Base-by-base conservation (phyloP, 495 filamentous ascomycete species). In the Penicillium longicatenatum region DNA sequence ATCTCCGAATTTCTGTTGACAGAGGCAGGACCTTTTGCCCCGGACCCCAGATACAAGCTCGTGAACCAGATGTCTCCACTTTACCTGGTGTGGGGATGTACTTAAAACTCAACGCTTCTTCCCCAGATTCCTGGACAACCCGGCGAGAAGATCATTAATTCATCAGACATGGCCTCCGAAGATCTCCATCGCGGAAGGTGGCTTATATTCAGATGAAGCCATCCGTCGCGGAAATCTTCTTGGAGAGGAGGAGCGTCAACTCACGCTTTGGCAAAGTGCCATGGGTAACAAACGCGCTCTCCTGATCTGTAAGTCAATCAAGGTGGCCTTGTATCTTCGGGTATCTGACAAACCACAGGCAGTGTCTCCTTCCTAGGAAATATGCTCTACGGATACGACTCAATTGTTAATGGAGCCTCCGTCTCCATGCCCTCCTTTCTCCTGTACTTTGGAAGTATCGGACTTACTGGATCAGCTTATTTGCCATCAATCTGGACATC, bases 401-500 rank as follows among this genome's bases (percentile, higher is more conserved):
- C 12, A 5, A 21, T 44, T 6, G 42, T 10, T 19, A 44, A 44
- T 19, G 42, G 42, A 6, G 7, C 42, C 12, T 9, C 12, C 16
- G 8, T 44, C 8, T 7, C 42, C 42, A 44, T 44, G 42, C 42
- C 42, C 10, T 20, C 42, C 9, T 44, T 44, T 6, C 7, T 44
- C 21, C 7, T 44, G 0, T 10, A 44, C 2, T 44, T 44, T 44
- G 42, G 42, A 1, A 12, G 2, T 8, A 21, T 12, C 21, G 42
- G 21, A 11, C 17, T 19, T 2, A 21, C 42, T 21, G 42, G 42
- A 1, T n/a, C n/a, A n/a, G 7, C 12, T 8, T 44, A 44, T 16
- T 5, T 44, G 7, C 42, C 42, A 44, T 10, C 42, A 7, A 44
- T 44, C n/a, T 44, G 42, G 42, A 44, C 42, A 44, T 44, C 42